Conservation (phyloP, 331 rosid genomes). For the Quercus tomentella region DNA sequence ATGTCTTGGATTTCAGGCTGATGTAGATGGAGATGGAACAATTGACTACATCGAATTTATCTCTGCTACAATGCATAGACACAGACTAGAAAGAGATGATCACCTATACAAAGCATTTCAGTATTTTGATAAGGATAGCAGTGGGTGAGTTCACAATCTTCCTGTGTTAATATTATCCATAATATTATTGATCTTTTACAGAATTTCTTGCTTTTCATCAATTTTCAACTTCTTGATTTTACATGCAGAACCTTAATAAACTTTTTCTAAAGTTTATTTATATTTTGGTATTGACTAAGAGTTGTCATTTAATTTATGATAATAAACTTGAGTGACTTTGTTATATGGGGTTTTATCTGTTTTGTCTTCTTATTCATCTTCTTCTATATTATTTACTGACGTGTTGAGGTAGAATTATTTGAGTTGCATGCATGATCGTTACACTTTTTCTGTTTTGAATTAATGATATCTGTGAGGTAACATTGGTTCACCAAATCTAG, state of each 20-base stretch:
- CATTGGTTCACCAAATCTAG: background rate
- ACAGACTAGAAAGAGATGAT: conserved; percentile 89
- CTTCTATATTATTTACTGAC: background rate
- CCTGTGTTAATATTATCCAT: background rate
- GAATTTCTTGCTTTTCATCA: background rate
- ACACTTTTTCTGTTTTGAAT: background rate
- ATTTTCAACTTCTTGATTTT: background rate
- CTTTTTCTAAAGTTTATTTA: background rate
- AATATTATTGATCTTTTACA: background rate
- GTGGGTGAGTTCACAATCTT: conserved; percentile 66
- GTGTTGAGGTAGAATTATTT: background rate
- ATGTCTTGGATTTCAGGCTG: conserved; percentile 60
- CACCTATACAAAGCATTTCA: conserved; percentile 89
- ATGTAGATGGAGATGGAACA: conserved; percentile 93
- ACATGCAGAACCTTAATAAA: background rate
- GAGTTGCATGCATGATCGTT: background rate
- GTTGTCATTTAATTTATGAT: background rate
- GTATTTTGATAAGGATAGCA: conserved; percentile 84
- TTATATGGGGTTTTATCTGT: background rate
- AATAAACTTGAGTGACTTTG: background rate
- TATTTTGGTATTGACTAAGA: background rate
- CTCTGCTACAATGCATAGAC: conserved; percentile 95
- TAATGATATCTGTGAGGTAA: background rate
- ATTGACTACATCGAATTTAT: conserved; percentile 91
- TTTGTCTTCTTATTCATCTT: background rate